A percentile compares a stretch with the other conserved stretches of the same genome.
Evolutionary conservation across 768 basidiomycete genomes (phyloP).

Genomic region (Mycena alexandri): DNA sequence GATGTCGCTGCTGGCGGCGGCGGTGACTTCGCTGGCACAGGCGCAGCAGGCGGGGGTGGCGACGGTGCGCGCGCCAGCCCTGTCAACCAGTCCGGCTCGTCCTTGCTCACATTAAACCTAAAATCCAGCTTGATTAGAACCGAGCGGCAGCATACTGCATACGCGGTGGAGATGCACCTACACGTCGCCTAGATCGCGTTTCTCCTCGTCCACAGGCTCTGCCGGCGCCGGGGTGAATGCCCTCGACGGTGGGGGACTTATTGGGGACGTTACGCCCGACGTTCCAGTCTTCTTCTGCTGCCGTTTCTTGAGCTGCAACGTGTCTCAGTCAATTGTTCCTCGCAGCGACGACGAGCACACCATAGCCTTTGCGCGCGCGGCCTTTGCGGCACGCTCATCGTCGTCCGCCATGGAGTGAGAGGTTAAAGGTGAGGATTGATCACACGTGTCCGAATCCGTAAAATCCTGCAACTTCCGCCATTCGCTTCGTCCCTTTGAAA

Average conservation of each 20-base stretch:
- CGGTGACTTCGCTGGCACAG: conserved; percentile 33
- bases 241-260: conserved; percentile 60
- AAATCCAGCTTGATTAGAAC: conserved; percentile 17
- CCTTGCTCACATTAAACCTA: conserved; percentile 55
- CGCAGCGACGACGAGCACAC: conserved; percentile 54
- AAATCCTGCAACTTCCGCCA: background rate
- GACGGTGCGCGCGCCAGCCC: conserved; percentile 62
- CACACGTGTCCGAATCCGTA: conserved; percentile 26
- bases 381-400: conserved; percentile 83
- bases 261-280: conserved; percentile 55
- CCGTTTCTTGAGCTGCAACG: conserved; percentile 80
- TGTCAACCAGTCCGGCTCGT: conserved; percentile 68
- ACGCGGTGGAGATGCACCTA: conserved; percentile 57
- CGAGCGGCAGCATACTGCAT: conserved; percentile 14
- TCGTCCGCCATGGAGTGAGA: conserved; percentile 62
- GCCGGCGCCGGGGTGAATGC: conserved; percentile 66
- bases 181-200: conserved; percentile 73
- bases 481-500: conserved; percentile 25
- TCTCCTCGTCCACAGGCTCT: conserved; percentile 59
- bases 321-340: conserved; percentile 23
- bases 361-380: conserved; percentile 87
- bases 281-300: conserved; percentile 73
- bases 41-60: conserved; percentile 41
- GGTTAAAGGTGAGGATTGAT: conserved; percentile 13
- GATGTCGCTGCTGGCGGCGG: conserved; percentile 40